Base-by-base conservation (phyloP, 2,329 filamentous ascomycete genomes). In the Aspergillus glaucus region DNA sequence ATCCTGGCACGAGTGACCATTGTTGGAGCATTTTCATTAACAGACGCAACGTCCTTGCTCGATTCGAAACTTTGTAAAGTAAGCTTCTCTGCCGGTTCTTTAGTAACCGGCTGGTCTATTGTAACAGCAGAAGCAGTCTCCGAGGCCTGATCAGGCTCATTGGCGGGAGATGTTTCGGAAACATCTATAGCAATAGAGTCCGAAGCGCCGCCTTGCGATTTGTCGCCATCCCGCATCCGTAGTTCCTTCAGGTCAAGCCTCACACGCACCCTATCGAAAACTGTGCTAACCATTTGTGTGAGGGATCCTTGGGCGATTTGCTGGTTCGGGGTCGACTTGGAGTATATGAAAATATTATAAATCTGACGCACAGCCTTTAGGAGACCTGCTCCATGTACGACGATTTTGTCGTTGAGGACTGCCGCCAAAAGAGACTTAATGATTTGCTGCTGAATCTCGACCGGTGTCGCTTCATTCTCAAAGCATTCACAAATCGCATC, bases 401-500 rank as follows among this genome's bases (percentile, higher is more conserved):
- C 90, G 56, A 97, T 95, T 74, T 97, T 98, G 75, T 98, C 93
- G 65, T 97, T 97, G 55, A 98, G 76, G 12, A 98, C 93, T 12
- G 94, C 94, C 12, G 93, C 91, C 51, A 98, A 76, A 51, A 98
- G 77, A 2, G 93, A 97, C 73, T 98, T 97, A 67, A 98, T 89
- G 59, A 98, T 98, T 72, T 98, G 93, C 60, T 97, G 81, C 70
- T 98, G 93, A 43, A 97, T 86, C 68, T 96, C 92, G 46, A 86
- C 80, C 3, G 89, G 85, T 0, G 94, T 98, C 1, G 88, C 88
- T 73, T 98, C 93, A 64, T 93, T 92, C 66, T 97, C 91, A 66
- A 98, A 98, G 69, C 93, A 98, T 66, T 97, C 92, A 77, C 93
- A 98, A 76, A 98, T 98, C 32, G 93, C 95, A 71, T 98, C 94